Conservation (phyloP, 1,284 basidiomycete genomes). For the Laetiporus sulphureus region DNA sequence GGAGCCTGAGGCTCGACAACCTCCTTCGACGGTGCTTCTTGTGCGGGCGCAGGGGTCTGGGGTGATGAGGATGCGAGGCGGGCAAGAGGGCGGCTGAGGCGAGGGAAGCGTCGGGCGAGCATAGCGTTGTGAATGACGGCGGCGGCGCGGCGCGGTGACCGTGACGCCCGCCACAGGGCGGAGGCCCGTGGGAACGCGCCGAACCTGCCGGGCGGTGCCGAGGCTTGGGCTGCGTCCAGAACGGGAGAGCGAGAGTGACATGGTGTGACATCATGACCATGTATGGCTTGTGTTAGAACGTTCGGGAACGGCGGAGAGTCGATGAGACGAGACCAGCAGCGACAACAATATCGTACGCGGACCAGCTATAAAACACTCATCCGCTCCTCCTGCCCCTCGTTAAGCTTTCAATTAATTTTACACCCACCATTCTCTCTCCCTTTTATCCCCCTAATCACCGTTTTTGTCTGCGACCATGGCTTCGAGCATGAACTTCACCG, state of each 20-base stretch:
- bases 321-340: slow-evolving; percentile 3
- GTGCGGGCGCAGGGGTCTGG: slow-evolving; percentile 17
- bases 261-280: slow-evolving; percentile 16
- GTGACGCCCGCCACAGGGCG: slow-evolving; percentile 6
- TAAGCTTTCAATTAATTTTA: slow-evolving; percentile 12
- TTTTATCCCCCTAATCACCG: slow-evolving; percentile 2
- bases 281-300: slow-evolving; percentile 3
- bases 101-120: slow-evolving; percentile 31
- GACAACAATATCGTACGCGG: not conserved
- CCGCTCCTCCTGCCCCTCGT: slow-evolving; percentile 15
- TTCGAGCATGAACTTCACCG: slow-evolving; percentile 70
- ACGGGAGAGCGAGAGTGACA: too few relatives aligned
- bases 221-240: too few relatives aligned
- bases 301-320: slow-evolving; percentile 9
- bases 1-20: slow-evolving; percentile 60
- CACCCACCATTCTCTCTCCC: slow-evolving; percentile 16
- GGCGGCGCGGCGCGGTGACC: slow-evolving; percentile 12
- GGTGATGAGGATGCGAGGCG: slow-evolving; percentile 29
- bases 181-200: not conserved
- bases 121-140: slow-evolving; percentile 22
- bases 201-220: too few relatives aligned
- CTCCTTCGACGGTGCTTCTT: slow-evolving; percentile 26
- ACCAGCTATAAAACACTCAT: slow-evolving; percentile 15
- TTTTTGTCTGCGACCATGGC: slow-evolving; percentile 34
- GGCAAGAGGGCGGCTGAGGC: slow-evolving; percentile 22